These are phyloP conservation scores for Coemansia sp. DNA, from an alignment of 192 early-diverging fungal genomes.

Conservation along the genomic window DNA sequence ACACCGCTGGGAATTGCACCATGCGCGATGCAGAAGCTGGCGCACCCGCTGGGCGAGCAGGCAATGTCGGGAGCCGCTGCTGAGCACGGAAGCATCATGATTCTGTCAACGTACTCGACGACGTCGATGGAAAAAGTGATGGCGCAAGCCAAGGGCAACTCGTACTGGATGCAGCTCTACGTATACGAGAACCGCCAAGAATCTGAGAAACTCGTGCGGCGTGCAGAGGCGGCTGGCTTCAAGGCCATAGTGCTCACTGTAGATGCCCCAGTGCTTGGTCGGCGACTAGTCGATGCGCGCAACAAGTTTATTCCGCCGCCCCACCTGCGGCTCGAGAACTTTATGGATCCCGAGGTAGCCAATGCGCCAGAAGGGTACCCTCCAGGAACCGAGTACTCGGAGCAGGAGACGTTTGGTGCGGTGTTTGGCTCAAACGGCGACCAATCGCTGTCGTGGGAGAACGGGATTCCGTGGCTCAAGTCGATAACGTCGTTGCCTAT, in stretches of 20 bases:
- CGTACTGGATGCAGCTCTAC: constrained; percentile 81
- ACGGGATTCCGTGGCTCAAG: constrained; percentile 80
- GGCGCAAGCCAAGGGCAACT: constrained; percentile 38
- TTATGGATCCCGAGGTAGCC: constrained; percentile 38
- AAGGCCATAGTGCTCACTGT: constrained; percentile 67
- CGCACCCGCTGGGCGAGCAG: constrained; percentile 65
- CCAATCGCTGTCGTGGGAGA: constrained; percentile 80
- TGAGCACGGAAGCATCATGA: constrained; percentile 53
- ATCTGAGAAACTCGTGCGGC: constrained; percentile 64
- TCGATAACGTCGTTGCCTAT: constrained; percentile 84
- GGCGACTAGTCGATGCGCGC: constrained; percentile 60
- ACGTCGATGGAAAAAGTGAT: constrained; percentile 67
- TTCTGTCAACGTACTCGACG: constrained; percentile 65
- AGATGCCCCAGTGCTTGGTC: constrained; percentile 58
- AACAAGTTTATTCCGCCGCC: constrained; percentile 62
- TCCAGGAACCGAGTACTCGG: constrained; percentile 11
- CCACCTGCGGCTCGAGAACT: constrained; percentile 68
- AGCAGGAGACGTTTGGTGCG: constrained; percentile 45
- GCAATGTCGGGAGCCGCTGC: constrained; percentile 63
- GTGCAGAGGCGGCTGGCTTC: constrained; percentile 76
- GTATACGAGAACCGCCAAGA: constrained; percentile 70
- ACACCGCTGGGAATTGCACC: constrained; percentile 78
- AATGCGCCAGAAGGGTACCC: constrained; percentile 14
- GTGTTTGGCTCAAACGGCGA: constrained; percentile 61
- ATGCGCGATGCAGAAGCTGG: constrained; percentile 76